Base-by-base conservation (phyloP, 1,284 basidiomycete genomes). In the Microstroma glucosiphilum region DNA sequence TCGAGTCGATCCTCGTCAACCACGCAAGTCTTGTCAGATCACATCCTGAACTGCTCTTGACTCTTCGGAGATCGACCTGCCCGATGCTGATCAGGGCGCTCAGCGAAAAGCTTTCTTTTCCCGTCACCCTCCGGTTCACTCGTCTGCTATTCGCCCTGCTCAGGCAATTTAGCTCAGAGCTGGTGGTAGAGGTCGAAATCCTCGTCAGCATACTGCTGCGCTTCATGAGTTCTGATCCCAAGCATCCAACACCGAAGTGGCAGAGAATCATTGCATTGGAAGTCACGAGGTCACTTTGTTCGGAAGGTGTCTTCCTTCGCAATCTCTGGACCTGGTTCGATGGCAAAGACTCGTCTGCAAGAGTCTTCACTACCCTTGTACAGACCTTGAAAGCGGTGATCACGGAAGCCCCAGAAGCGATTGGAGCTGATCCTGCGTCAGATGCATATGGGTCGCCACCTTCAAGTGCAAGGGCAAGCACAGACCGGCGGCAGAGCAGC, bases 1-100 rank as follows among this genome's bases (percentile, higher is more conserved):
- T 98, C 61, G 96, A 98, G 81, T 96, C 92, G 74, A 91, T 97
- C 4, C 82, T 98, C 59, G 94, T 92, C 13, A 96, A 96, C 69
- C 96, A 97, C 76, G 88, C 92, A 68, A 85, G 85, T 13, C 84
- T 93, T 0, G 94, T 97, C 75, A 49, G 59, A 7, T 62, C 66
- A 1, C 92, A 91, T 67, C 80, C 85, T 4, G 92, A 96, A 77
- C 83, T 96, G 0, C 84, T 93, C 21, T 84, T 91, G 40, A 86
- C 96, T 19, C 84, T 96, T 0, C 87, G 86, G 71, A 88, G 92
- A 69, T 90, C 92, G 63, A 87, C 96, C 13, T 94, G 91, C 62
- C 93, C 94, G 0, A 83, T 96, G 15, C 83, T 98, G 6, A 87
- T 93, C 66, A 90, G 89, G 73, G 84, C 88, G 1, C 74, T 81